Evolutionary conservation across 2,329 filamentous ascomycete genomes (phyloP).

Genomic region (Mycocentrospora acerina): DNA sequence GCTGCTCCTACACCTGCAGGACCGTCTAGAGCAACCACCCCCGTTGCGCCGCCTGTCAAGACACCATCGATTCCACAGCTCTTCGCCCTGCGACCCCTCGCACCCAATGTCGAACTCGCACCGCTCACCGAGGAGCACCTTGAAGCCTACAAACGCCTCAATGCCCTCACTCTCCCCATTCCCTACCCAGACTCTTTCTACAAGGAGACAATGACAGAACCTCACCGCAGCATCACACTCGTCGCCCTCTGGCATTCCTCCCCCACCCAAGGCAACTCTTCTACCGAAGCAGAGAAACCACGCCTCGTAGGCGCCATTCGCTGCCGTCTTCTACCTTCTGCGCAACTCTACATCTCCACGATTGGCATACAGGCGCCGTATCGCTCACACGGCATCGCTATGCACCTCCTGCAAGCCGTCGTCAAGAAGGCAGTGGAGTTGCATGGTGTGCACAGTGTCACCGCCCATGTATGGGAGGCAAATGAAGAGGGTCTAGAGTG

Average conservation of each 20-base stretch:
- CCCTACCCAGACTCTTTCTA: conserved; percentile 64
- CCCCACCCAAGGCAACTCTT: conserved; percentile 2
- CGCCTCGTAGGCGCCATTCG: conserved; percentile 51
- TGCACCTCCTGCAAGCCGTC: conserved; percentile 52
- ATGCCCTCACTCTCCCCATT: conserved; percentile 60
- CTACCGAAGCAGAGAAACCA: conserved; percentile 23
- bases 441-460: conserved; percentile 55
- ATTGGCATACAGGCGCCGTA: conserved; percentile 62
- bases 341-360: conserved; percentile 62
- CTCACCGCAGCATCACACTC: conserved; percentile 57
- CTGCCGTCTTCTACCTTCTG: conserved; percentile 46
- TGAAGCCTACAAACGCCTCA: conserved; percentile 59
- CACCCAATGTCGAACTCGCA: conserved; percentile 55
- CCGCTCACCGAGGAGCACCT: conserved; percentile 57
- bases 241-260: conserved; percentile 57
- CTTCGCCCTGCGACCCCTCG: conserved; percentile 38
- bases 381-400: conserved; percentile 58
- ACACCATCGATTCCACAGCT: conserved; percentile 13
- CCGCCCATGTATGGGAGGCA: conserved; percentile 65
- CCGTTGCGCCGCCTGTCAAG: conserved; percentile 9
- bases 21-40: conserved; percentile 18
- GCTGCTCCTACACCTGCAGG: conserved; percentile 17
- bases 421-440: conserved; percentile 51
- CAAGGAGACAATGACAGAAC: conserved; percentile 59
- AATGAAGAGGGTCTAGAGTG: conserved; percentile 62